Percentiles rank a stretch among this genome's conserved stretches.
Conservation (phyloP, 2,329 filamentous ascomycete genomes). For the Pleomassaria siparia region DNA sequence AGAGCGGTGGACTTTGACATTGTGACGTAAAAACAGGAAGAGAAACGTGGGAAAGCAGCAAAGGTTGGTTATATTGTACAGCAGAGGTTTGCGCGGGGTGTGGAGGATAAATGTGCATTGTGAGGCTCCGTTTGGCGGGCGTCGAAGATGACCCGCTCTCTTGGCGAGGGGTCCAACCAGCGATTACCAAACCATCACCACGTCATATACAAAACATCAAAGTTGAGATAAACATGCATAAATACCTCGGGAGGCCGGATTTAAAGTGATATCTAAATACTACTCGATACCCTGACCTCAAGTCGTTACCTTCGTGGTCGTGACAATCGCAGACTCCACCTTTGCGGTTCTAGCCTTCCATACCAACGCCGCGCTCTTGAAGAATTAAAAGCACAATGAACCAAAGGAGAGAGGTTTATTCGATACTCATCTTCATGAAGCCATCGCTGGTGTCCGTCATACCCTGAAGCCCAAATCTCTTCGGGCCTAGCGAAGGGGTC, state of each 20-base stretch:
- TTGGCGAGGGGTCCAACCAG: background rate
- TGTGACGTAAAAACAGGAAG: slow-evolving; percentile 10
- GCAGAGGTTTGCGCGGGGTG: slow-evolving; percentile 21
- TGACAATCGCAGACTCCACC: background rate
- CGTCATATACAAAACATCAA: background rate
- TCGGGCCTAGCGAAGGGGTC: slow-evolving; percentile 47
- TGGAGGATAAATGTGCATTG: slow-evolving; percentile 6
- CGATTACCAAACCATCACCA: background rate
- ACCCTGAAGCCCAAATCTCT: slow-evolving; percentile 66
- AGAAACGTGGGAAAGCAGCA: background rate
- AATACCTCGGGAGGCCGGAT: background rate
- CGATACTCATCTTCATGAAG: slow-evolving; percentile 96
- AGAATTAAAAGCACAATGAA: background rate
- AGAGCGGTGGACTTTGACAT: slow-evolving; percentile 45
- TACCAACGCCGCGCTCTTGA: slow-evolving; percentile 1
- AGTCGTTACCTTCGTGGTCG: slow-evolving; percentile 1
- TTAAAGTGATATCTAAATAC: background rate
- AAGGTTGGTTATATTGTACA: background rate
- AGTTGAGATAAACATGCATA: background rate
- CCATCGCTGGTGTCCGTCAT: slow-evolving; percentile 97
- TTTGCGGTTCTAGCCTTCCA: background rate
- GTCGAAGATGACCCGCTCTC: slow-evolving; percentile 11
- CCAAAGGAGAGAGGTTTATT: slow-evolving; percentile 52
- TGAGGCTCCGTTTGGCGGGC: slow-evolving; percentile 7
- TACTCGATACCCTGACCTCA: background rate